These are phyloP conservation scores for Backusella parvicylindrica DNA, from an alignment of 192 early-diverging fungal species.

Conservation along the genomic window DNA sequence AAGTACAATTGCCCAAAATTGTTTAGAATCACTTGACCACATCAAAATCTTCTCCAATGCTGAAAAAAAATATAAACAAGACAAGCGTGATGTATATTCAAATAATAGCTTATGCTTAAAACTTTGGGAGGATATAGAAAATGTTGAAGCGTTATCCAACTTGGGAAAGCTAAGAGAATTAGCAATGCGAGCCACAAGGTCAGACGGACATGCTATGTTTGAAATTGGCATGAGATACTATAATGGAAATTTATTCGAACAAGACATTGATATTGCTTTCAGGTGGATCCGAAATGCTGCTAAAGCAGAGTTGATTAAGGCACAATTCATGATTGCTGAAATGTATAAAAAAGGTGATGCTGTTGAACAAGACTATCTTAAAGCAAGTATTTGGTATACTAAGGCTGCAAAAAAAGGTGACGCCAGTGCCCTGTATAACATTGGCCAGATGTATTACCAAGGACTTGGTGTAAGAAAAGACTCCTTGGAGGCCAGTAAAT, in stretches of 20 bases:
- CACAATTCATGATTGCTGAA: no score
- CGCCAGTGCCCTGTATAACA: conserved; percentile 18
- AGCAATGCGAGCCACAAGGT: not conserved
- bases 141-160: not conserved
- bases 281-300: not conserved
- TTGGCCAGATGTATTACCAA: conserved; percentile 6
- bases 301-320: not conserved
- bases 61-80: no score
- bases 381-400: conserved; percentile 29
- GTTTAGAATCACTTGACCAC: no score
- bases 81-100: no score
- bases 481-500: not conserved
- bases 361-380: not conserved
- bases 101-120: not conserved
- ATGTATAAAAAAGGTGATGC: not conserved
- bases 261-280: not conserved
- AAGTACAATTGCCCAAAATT: no score
- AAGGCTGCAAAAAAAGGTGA: conserved; percentile 23
- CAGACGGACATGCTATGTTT: not conserved
- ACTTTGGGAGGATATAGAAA: not conserved
- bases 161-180: not conserved
- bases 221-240: not conserved
- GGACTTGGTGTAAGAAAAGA: conserved; percentile 7
- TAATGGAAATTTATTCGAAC: not conserved
- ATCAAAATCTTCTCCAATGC: no score